phyloP scores from a whole-genome alignment of 768 basidiomycete species.

The Candolleomyces efflorescens region DNA sequence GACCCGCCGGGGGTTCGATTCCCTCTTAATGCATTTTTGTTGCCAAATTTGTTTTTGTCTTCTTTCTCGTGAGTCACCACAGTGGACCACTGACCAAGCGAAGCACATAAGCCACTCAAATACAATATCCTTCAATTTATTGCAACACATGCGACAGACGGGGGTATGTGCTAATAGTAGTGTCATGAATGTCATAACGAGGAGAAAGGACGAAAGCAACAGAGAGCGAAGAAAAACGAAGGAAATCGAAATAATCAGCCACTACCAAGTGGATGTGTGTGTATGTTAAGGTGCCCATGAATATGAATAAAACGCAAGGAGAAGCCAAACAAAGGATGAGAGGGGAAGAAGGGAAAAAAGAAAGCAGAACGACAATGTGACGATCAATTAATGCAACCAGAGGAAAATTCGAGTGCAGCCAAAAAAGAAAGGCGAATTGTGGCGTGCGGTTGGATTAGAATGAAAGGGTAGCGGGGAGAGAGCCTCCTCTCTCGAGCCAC shows the following conservation, averaged over 20 bases:
- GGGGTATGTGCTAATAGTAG: background rate
- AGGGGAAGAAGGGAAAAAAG: background rate
- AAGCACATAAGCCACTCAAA: no score
- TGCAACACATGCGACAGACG: no score
- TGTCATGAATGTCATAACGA: conserved; percentile 1
- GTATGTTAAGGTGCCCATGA: no score
- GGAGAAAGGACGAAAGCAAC: conserved; percentile 7
- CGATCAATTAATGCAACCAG: no score
- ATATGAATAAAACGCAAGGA: no score
- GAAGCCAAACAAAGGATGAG: no score
- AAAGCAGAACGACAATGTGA: background rate
- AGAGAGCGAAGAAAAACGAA: conserved; percentile 7
- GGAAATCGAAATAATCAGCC: background rate
- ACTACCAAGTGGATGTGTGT: background rate
- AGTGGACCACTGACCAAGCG: no score
- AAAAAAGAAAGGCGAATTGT: background rate
- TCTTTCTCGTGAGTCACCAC: background rate
- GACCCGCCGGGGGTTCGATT: conserved; percentile 87
- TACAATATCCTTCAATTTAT: no score
- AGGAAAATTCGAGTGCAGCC: background rate
- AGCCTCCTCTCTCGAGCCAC: background rate
- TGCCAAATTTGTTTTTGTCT: background rate
- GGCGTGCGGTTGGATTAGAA: conserved; percentile 11
- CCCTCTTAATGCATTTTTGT: conserved; percentile 67
- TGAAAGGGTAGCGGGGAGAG: no score